These are phyloP conservation scores for Dimargaris cristalligena DNA, from an alignment of 192 early-diverging fungal species.

Conservation along the genomic window DNA sequence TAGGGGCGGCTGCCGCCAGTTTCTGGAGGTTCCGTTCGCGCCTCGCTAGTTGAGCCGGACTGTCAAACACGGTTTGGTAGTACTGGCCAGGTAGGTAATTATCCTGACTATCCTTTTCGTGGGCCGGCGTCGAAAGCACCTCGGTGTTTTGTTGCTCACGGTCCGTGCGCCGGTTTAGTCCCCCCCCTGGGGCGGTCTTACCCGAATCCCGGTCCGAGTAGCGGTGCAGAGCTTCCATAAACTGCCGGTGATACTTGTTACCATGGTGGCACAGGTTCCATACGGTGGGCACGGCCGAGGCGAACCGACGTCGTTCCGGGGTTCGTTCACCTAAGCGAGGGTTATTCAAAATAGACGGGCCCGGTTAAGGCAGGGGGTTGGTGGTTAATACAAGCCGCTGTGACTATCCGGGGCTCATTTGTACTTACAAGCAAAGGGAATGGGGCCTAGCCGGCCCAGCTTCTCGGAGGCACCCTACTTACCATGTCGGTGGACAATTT, in stretches of 20 bases:
- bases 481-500: constrained; percentile 8
- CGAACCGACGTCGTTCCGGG: constrained; percentile 1
- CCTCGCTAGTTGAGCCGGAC: no score
- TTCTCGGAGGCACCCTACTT: neutral
- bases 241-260: constrained; percentile 4
- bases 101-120: no score
- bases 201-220: constrained; percentile 1
- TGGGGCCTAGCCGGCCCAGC: neutral
- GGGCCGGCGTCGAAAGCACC: no score
- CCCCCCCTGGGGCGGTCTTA: no score
- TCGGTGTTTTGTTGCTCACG: no score
- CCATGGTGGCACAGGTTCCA: constrained; percentile 5
- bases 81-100: no score
- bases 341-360: neutral
- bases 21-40: no score
- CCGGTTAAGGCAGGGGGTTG: neutral
- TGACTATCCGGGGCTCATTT: neutral
- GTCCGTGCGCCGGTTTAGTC: no score
- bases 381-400: neutral
- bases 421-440: neutral
- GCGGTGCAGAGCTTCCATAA: neutral
- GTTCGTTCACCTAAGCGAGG: constrained; percentile 3
- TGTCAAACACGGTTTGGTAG: no score
- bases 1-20: neutral
- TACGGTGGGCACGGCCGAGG: neutral